Base-by-base conservation (phyloP, 2,329 filamentous ascomycete genomes). In the Cordyceps cateniannulata region DNA sequence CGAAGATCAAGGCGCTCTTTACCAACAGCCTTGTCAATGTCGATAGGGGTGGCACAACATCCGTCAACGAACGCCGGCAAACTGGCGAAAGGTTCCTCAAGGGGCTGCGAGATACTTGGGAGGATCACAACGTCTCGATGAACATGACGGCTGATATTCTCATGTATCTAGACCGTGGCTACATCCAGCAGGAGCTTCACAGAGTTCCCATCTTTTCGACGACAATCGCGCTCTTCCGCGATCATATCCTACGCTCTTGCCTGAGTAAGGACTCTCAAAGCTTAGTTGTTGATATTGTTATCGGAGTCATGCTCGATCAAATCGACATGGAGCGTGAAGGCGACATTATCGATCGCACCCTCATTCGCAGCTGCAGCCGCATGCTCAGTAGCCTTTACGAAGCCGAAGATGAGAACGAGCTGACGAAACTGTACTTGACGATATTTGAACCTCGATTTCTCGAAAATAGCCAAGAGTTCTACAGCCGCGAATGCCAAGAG, bases 61-160 rank as follows among this genome's bases (percentile, higher is more conserved):
- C 90, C n/a, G 81, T 85, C 18, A 89, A 89, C 66, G 92, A 97
- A 75, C 85, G 90, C 60, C 82, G 90, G 51, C 83, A 88, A 48
- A 88, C 89, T 40, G 93, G 93, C 52, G 92, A 96, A 73, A 87
- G 83, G 69, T 96, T 98, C 65, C 75, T 99, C 62, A 85, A 84
- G 60, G 88, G 85, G 0, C 74, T 98, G 16, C 88, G 88, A 66
- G 81, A 86, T 62, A 85, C 87, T 2, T 99, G 93, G 91, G 85
- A 92, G 63, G 89, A 96, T 64, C 93, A 99, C 70, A 90, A 93
- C 70, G 84, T 90, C 61, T 93, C 90, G 49, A 96, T 96, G 90
- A 92, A 91, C 70, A 98, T 98, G 93, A 88, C 91, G 55, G 92
- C 93, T 4, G 95, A 98, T 72, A 91, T 98, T 35, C 81, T 98